Percentiles rank a stretch among this genome's conserved stretches.
phyloP scores from a whole-genome alignment of 2,329 filamentous ascomycete genomes.

The Coleophoma cylindrospora region DNA sequence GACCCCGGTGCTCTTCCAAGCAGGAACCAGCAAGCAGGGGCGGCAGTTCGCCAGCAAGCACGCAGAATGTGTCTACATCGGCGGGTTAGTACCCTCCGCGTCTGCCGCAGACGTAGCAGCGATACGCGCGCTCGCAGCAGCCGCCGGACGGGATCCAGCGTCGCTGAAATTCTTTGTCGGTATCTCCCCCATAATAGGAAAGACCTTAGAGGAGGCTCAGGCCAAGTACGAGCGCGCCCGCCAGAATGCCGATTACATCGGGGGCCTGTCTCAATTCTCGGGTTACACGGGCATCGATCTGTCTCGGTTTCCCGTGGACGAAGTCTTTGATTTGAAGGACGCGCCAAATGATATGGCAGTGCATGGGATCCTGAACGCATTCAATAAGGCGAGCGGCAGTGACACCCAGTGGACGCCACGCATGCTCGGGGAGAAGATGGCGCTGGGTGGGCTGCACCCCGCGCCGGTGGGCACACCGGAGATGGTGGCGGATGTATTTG shows the following conservation, averaged over 20 bases:
- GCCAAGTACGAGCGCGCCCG: constrained; percentile 57
- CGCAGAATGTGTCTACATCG: constrained; percentile 65
- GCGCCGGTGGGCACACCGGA: constrained; percentile 37
- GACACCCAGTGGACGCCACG: constrained; percentile 60
- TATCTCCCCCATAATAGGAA: constrained; percentile 57
- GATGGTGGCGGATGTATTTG: constrained; percentile 61
- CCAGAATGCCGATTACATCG: constrained; percentile 55
- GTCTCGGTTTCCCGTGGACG: constrained; percentile 51
- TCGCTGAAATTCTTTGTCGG: constrained; percentile 63
- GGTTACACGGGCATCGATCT: constrained; percentile 68
- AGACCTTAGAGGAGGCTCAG: constrained; percentile 58
- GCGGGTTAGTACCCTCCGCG: constrained; percentile 54
- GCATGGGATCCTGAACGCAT: constrained; percentile 29
- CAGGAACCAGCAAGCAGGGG: constrained; percentile 59
- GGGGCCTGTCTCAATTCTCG: constrained; percentile 63
- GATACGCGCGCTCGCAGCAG: constrained; percentile 49
- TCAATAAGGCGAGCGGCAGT: constrained; percentile 47
- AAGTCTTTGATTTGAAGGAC: constrained; percentile 37
- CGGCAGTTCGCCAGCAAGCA: constrained; percentile 61
- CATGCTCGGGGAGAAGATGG: constrained; percentile 59
- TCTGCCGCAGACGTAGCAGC: constrained; percentile 56
- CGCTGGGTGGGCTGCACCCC: constrained; percentile 58
- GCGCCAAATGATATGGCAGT: constrained; percentile 29
- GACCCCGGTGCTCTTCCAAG: constrained; percentile 63
- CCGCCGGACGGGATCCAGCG: constrained; percentile 47